Conservation (phyloP, 192 early-diverging fungal genomes). For the Pecoramyces ruminantium region DNA sequence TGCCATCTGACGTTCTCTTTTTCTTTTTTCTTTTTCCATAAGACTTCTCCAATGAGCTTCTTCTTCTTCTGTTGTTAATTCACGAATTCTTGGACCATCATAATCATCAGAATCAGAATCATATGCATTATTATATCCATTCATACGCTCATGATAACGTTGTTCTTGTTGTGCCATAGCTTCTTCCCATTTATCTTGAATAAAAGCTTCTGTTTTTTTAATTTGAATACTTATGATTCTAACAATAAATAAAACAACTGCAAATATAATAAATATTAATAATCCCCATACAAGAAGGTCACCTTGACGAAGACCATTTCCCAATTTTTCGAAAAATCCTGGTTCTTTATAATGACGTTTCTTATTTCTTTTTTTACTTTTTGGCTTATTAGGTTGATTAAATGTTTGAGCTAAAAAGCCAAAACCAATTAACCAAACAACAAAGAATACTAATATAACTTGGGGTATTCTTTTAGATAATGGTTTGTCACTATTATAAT, state of each 20-base stretch:
- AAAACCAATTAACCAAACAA: not conserved
- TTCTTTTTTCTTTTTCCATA: not conserved
- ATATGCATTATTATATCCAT: not conserved
- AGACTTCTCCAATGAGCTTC: not conserved
- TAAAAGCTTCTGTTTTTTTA: not conserved
- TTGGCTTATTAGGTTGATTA: not conserved
- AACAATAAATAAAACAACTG: not conserved
- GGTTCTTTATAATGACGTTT: not conserved
- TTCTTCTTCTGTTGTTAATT: not conserved
- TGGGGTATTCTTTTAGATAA: not conserved
- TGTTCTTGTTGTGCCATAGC: not conserved
- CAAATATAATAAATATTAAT: not conserved
- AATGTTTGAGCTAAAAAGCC: not conserved
- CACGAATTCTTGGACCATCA: too few species aligned
- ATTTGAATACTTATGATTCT: not conserved
- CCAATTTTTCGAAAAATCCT: not conserved
- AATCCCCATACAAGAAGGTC: not conserved
- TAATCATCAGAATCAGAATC: too few species aligned
- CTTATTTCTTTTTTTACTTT: not conserved
- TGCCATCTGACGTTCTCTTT: not conserved
- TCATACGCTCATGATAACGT: not conserved
- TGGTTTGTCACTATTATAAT: not conserved
- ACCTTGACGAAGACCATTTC: not conserved
- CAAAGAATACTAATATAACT: not conserved
- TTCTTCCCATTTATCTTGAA: not conserved